Evolutionary conservation across 2,329 filamentous ascomycete genomes (phyloP).

Genomic region (Apiospora koreana): DNA sequence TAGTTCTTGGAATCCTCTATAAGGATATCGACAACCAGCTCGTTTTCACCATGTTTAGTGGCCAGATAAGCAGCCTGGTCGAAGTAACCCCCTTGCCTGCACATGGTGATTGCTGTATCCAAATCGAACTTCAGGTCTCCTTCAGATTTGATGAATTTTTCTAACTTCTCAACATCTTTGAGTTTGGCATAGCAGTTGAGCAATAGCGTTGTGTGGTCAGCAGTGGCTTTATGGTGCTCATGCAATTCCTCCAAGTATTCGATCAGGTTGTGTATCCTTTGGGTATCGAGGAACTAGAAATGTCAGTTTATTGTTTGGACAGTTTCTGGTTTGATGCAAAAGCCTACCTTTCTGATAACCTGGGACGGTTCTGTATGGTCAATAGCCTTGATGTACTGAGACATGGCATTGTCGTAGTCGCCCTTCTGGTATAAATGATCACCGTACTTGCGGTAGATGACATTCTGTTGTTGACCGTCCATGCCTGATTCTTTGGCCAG

Average conservation of each 20-base stretch:
- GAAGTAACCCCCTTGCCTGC: slow-evolving; percentile 92
- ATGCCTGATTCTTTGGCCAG: slow-evolving; percentile 87
- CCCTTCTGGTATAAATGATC: slow-evolving; percentile 94
- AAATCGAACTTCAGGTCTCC: slow-evolving; percentile 95
- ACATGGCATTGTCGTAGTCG: slow-evolving; percentile 98
- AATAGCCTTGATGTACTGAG: slow-evolving; percentile 94
- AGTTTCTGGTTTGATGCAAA: slow-evolving; percentile 8
- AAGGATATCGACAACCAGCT: slow-evolving; percentile 91
- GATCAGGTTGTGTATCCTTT: slow-evolving; percentile 95
- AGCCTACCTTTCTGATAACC: slow-evolving; percentile 82
- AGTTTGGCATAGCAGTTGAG: slow-evolving; percentile 98
- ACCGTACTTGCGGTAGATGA: slow-evolving; percentile 91
- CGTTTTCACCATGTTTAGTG: slow-evolving; percentile 89
- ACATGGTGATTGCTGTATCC: slow-evolving; percentile 97
- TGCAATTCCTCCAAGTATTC: slow-evolving; percentile 96
- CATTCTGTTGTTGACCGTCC: slow-evolving; percentile 78
- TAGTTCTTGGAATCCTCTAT: slow-evolving; percentile 96
- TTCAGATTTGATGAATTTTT: slow-evolving; percentile 94
- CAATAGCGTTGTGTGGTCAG: slow-evolving; percentile 91
- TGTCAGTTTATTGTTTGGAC: slow-evolving; percentile 29
- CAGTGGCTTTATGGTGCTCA: slow-evolving; percentile 88
- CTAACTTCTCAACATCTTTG: slow-evolving; percentile 94
- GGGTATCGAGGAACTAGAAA: slow-evolving; percentile 83
- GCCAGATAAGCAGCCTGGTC: slow-evolving; percentile 96
- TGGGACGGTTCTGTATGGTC: slow-evolving; percentile 96